Evolutionary conservation across 2,329 filamentous ascomycete species (phyloP).

Genomic region (Ceratocystis huliohia): DNA sequence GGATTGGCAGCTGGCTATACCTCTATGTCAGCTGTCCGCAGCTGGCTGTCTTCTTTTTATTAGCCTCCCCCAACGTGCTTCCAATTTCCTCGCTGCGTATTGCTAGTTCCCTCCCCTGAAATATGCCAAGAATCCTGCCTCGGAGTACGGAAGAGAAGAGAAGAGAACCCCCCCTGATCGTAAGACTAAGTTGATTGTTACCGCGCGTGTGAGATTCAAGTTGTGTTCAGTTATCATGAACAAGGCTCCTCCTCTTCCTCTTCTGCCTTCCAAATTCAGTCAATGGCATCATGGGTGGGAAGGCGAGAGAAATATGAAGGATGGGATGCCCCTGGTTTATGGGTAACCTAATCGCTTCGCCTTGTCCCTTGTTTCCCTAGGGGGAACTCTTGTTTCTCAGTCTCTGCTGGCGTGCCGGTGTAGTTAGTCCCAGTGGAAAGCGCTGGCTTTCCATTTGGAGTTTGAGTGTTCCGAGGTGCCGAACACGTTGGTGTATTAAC

Average conservation of each 20-base stretch:
- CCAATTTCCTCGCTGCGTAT: neutral
- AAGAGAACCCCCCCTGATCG: neutral
- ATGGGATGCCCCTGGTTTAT: neutral
- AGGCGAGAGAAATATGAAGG: neutral
- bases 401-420: neutral
- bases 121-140: constrained; percentile 4
- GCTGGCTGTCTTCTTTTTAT: neutral
- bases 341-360: neutral
- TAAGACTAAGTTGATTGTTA: neutral
- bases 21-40: neutral
- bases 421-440: neutral
- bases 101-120: neutral
- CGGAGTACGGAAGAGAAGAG: constrained; percentile 2
- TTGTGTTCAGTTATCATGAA: neutral
- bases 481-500: neutral
- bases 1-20: neutral
- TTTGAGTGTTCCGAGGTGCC: neutral
- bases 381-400: neutral
- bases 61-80: neutral
- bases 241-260: neutral
- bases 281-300: neutral
- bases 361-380: too few species aligned
- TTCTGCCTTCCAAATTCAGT: neutral
- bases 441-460: neutral
- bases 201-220: too few species aligned